phyloP scores from a whole-genome alignment of 768 basidiomycete species.

The Tulasnella sp. region DNA sequence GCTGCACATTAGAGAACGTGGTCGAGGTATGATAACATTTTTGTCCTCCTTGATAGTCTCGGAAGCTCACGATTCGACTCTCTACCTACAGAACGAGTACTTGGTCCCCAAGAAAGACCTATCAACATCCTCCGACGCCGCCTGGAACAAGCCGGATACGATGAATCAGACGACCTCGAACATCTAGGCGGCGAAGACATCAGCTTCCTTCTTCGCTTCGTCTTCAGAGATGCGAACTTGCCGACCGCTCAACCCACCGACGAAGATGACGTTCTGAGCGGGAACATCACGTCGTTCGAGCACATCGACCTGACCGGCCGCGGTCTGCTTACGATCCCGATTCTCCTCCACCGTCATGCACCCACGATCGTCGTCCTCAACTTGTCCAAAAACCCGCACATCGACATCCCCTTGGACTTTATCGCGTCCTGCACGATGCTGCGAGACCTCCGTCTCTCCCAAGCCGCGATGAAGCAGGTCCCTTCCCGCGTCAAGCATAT shows the following conservation, averaged over 20 bases:
- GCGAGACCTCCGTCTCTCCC: constrained; percentile 72
- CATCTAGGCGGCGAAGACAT: constrained; percentile 67
- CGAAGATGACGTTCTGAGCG: constrained; percentile 8
- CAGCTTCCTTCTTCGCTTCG: constrained; percentile 77
- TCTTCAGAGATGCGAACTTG: constrained; percentile 63
- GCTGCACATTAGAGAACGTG: constrained; percentile 63
- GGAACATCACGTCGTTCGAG: constrained; percentile 54
- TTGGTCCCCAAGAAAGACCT: constrained; percentile 72
- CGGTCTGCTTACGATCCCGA: constrained; percentile 78
- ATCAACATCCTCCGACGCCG: constrained; percentile 73
- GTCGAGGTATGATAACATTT: constrained; percentile 42
- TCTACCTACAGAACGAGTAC: constrained; percentile 53
- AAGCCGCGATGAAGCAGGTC: constrained; percentile 92
- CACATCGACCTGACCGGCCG: constrained; percentile 71
- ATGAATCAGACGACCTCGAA: constrained; percentile 65
- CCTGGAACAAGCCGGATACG: constrained; percentile 83
- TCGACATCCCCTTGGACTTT: constrained; percentile 94
- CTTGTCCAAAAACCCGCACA: constrained; percentile 87
- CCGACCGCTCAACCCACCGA: neutral
- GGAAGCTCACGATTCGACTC: neutral
- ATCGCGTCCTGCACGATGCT: constrained; percentile 77
- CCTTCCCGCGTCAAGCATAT: constrained; percentile 75
- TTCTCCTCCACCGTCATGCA: constrained; percentile 73
- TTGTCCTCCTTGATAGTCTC: neutral
- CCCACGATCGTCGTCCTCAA: constrained; percentile 74